Base-by-base conservation (phyloP, 225 moss, liverwort and hornwort species). In the Antitrichia curtipendula region DNA sequence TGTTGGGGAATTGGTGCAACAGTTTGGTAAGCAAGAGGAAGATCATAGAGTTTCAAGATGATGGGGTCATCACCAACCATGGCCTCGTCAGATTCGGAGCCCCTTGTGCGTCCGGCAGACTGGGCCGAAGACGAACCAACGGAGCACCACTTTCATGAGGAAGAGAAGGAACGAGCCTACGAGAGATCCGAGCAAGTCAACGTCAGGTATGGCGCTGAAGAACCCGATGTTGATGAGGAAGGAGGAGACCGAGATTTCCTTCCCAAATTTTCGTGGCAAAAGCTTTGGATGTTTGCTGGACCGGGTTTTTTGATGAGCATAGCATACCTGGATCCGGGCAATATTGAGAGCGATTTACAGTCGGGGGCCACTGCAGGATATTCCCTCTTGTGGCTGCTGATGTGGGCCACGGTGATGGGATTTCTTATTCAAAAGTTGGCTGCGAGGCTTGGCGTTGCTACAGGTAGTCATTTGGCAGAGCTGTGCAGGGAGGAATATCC, bases 371-470 rank as follows among this genome's bases (percentile, higher is more conserved):
- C 89, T 53, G 96, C 97, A 80, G 97, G 97, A 41, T 97, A 97
- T 87, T 85, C 86, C 47, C 91, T 97, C 19, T 85, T 97, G 43
- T 97, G 97, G 97, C 78, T 97, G 63, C 92, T 97, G 31, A 94
- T 97, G 97, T 97, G 97, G 97, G 96, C 97, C 43, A 97, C 97
- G 56, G 90, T 95, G 23, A 97, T 97, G 97, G 97, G 97, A 7
- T 93, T 96, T 81, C 70, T 97, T 32, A 96, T 97, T 78, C 97
- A 97, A 87, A 90, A 92, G 86, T 91, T 97, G 63, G 92, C 97
- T 74, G 96, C 97, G 45, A 97, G 96, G 90, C 91, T 97, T 85
- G 97, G 97, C 64, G 97, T 97, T 18, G 96, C 97, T 64, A 96
- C 97, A 34, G 97, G 97, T 47, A 90, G 95, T 86, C 97, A 97